phyloP scores from a whole-genome alignment of 257 asterid genomes.

The Solanum sparsipilum region DNA sequence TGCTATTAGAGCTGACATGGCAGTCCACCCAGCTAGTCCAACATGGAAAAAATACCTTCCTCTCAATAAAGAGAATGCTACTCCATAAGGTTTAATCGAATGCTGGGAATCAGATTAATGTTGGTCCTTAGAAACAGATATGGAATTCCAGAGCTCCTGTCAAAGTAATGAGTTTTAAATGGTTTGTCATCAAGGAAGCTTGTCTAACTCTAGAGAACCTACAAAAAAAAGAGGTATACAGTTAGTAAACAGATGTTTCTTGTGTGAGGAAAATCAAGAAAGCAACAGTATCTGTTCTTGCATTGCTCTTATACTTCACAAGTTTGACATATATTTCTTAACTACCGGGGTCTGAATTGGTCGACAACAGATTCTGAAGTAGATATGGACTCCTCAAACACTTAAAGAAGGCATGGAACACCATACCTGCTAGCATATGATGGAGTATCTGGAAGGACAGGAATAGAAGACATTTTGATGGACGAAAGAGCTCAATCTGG shows the following conservation, averaged over 20 bases:
- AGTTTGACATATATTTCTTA: too few species aligned
- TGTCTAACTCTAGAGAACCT: not conserved
- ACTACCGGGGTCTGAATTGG: too few species aligned
- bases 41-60: too few species aligned
- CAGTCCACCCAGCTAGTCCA: too few species aligned
- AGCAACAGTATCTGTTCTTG: not conserved
- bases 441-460: not conserved
- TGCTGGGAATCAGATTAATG: not conserved
- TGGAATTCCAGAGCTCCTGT: not conserved
- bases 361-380: too few species aligned
- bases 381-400: too few species aligned
- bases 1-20: too few species aligned
- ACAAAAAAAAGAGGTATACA: not conserved
- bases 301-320: not conserved
- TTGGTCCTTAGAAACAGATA: not conserved
- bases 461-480: not conserved
- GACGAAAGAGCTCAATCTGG: not conserved
- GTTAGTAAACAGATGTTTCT: not conserved
- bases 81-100: not conserved
- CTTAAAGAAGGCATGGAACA: too few species aligned
- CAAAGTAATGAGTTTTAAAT: not conserved
- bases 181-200: not conserved
- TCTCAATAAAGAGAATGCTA: not conserved
- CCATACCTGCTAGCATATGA: not conserved
- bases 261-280: not conserved